Base-by-base conservation (phyloP, 2,329 filamentous ascomycete genomes). In the Metarhizium sp. region DNA sequence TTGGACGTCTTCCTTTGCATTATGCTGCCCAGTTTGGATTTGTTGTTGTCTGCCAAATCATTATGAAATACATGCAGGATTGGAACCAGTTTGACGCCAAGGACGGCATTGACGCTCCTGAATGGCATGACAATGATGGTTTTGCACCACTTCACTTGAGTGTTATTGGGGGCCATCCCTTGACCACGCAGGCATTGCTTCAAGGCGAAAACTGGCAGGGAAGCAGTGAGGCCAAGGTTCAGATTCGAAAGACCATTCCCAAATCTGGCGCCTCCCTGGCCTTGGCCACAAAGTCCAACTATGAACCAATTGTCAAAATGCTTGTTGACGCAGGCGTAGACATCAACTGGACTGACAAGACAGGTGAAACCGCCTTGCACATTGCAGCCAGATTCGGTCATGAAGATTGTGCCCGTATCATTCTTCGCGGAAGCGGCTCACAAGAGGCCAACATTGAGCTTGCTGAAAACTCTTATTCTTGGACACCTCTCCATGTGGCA, bases 21-120 rank as follows among this genome's bases (percentile, higher is more conserved):
- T 96, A 96, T 67, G 91, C 91, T 2, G 92, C 94, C 0, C 91
- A 97, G 67, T 96, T 95, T 66, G 94, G 94, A 2, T 91, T 96
- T 63, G 88, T 94, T 3, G 82, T 90, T n/a, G 86, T 96, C 10
- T 96, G 90, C 66, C 81, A 95, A 66, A 79, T 92, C 29, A 81
- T 97, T 61, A 92, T 96, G 74, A 84, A 86, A 59, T 86, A 87
- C 64, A 92, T 99, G 85, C 88, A 92, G 67, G 80, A 85, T 29
- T 97, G 92, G 92, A 82, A 81, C 16, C 85, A 95, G 63, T 96
- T 96, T 65, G 81, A 95, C 64, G 85, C 92, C 32, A 82, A 85
- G 40, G 79, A 90, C 59, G 92, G 92, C 10, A 95, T 99, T 51
- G 92, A 97, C 67, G 88, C 89, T 0, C 78, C 83, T 1, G 79